A percentile compares a stretch with the other conserved stretches of the same genome.
phyloP scores from a whole-genome alignment of 169 alveolate genomes.

The Toxoplasma gondii region DNA sequence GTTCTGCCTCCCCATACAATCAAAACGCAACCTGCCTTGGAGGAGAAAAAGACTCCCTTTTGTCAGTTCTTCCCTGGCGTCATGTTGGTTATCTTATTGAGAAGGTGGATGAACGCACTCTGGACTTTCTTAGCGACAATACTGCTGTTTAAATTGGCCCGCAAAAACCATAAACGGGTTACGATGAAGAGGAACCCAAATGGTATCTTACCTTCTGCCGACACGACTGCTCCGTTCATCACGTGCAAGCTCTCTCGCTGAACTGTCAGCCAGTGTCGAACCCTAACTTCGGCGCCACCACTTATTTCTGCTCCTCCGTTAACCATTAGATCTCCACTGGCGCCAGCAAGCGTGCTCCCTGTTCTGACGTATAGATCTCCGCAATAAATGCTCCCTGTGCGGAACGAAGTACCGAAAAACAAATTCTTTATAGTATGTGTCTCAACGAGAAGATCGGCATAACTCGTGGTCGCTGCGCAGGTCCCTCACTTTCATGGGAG shows the following conservation, averaged over 20 bases:
- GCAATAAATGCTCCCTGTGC: slow-evolving; percentile 19
- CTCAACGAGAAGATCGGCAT: too few relatives aligned
- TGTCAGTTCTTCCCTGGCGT: too few relatives aligned
- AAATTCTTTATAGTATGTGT: neutral
- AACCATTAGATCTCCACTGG: neutral
- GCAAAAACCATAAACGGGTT: neutral
- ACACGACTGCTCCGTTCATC: slow-evolving; percentile 3
- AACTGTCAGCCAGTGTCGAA: neutral
- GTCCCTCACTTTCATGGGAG: too few relatives aligned
- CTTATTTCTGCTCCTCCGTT: slow-evolving; percentile 23
- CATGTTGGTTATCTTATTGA: too few relatives aligned
- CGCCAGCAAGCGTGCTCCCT: slow-evolving; percentile 20
- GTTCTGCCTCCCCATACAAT: too few relatives aligned
- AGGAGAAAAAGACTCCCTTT: too few relatives aligned
- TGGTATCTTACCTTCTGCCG: neutral
- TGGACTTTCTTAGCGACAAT: neutral
- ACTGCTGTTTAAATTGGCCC: neutral
- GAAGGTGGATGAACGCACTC: too few relatives aligned
- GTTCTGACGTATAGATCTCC: neutral
- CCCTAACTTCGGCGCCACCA: slow-evolving; percentile 18
- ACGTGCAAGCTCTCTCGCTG: neutral
- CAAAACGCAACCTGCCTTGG: too few relatives aligned
- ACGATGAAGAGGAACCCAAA: too few relatives aligned
- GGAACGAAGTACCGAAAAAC: neutral
- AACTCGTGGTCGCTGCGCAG: too few relatives aligned